Evolutionary conservation across 148 eudicot genomes (phyloP).

Genomic region (Rhododendron simsii): DNA sequence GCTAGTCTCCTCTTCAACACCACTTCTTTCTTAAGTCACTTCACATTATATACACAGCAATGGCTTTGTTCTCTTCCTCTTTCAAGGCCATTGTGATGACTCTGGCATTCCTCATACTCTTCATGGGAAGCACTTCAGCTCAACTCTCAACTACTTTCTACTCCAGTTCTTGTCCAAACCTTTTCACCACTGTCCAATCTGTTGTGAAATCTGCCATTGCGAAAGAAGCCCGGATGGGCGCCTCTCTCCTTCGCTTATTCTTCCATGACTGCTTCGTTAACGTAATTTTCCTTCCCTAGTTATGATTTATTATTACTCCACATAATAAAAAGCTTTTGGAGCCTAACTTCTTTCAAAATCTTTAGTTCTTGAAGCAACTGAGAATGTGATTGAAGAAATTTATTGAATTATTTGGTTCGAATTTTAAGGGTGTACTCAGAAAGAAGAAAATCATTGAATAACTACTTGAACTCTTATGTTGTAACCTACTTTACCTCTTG

Average conservation of each 20-base stretch:
- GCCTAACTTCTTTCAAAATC: not conserved
- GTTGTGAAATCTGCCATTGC: constrained; percentile 50
- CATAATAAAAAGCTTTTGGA: not conserved
- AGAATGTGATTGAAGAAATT: not conserved
- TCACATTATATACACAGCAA: constrained; percentile 7
- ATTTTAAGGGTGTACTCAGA: not conserved
- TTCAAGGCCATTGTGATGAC: constrained; percentile 18
- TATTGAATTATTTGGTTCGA: not conserved
- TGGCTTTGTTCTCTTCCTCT: constrained; percentile 39
- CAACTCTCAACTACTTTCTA: constrained; percentile 60
- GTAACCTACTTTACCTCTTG: not conserved
- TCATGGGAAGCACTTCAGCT: constrained; percentile 53
- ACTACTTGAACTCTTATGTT: not conserved
- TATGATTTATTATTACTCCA: not conserved
- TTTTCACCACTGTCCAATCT: constrained; percentile 35
- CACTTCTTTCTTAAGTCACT: not conserved
- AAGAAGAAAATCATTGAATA: not conserved
- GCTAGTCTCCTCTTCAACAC: not conserved
- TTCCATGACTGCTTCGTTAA: constrained; percentile 94
- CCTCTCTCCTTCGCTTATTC: constrained; percentile 76
- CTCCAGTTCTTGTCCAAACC: constrained; percentile 65
- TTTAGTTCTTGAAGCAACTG: not conserved
- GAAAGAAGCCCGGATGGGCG: constrained; percentile 81
- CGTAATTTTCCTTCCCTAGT: constrained; percentile 24
- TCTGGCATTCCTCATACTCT: constrained; percentile 30